Evolutionary conservation across 768 basidiomycete species (phyloP).

Genomic region (Termitomyces sp.): DNA sequence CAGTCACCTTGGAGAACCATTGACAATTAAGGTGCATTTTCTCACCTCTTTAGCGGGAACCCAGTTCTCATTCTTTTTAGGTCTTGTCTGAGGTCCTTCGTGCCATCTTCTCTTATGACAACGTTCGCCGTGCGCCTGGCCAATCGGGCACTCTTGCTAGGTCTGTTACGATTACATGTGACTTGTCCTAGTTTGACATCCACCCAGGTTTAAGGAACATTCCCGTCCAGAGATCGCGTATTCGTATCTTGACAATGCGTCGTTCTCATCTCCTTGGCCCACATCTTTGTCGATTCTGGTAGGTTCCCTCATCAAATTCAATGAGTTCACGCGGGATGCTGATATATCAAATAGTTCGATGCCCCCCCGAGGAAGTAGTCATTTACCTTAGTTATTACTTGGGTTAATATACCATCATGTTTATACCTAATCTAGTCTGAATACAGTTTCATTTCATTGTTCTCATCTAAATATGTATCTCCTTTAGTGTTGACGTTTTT

Average conservation of each 20-base stretch:
- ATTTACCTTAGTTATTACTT: background rate
- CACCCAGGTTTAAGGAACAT: constrained; percentile 45
- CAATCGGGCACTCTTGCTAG: constrained; percentile 63
- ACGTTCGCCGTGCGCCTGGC: constrained; percentile 65
- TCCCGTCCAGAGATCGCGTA: constrained; percentile 48
- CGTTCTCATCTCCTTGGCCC: constrained; percentile 64
- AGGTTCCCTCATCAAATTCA: constrained; percentile 18
- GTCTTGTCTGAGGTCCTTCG: constrained; percentile 63
- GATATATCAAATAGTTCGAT: background rate
- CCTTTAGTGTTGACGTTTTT: background rate
- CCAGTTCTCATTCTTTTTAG: constrained; percentile 40
- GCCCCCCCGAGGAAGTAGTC: background rate
- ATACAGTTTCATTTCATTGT: background rate
- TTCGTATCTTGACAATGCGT: constrained; percentile 53
- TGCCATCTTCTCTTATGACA: constrained; percentile 56
- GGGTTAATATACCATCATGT: background rate
- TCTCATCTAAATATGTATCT: background rate
- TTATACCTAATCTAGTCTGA: background rate
- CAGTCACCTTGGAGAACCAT: constrained; percentile 43
- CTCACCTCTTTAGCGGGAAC: background rate
- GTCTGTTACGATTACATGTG: constrained; percentile 24
- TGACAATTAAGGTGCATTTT: constrained; percentile 51
- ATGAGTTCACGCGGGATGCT: background rate
- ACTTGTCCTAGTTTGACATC: background rate
- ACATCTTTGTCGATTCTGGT: constrained; percentile 62